Conservation (phyloP, 2,329 filamentous ascomycete species). For the Talaromyces atroroseus region DNA sequence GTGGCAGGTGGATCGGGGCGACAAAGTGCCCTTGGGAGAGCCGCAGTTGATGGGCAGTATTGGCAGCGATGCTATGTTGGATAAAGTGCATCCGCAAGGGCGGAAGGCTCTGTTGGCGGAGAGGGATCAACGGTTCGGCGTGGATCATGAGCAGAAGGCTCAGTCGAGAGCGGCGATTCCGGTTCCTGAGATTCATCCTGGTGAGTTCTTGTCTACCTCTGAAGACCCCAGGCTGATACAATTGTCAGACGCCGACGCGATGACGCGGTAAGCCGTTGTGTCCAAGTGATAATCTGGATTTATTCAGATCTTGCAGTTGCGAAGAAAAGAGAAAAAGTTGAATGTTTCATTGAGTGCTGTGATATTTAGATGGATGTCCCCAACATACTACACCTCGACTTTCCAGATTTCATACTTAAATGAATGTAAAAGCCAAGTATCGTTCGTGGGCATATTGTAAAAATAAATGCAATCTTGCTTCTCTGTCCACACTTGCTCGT, state of each 20-base stretch:
- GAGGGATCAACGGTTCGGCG: constrained; percentile 51
- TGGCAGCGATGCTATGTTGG: constrained; percentile 23
- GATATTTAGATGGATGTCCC: constrained; percentile 34
- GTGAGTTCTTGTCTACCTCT: constrained; percentile 20
- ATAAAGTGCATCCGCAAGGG: constrained; percentile 19
- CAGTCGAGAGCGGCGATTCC: constrained; percentile 49
- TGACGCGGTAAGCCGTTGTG: constrained; percentile 1
- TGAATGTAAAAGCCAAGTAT: constrained; percentile 37
- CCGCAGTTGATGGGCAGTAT: constrained; percentile 63
- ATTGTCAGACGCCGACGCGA: constrained; percentile 9
- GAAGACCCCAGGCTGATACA: background rate
- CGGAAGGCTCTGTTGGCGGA: constrained; percentile 41
- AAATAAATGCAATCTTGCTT: constrained; percentile 47
- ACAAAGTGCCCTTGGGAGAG: constrained; percentile 56
- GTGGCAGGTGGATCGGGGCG: constrained; percentile 76
- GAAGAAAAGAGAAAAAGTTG: background rate
- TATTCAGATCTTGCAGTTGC: background rate
- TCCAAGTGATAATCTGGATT: background rate
- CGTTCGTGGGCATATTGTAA: constrained; percentile 31
- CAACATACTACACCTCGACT: constrained; percentile 35
- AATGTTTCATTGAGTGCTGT: background rate
- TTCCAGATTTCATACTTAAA: constrained; percentile 43
- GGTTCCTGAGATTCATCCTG: constrained; percentile 26
- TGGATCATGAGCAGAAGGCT: constrained; percentile 49
- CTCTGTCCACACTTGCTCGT: constrained; percentile 53